These are phyloP conservation scores for Lablab purpureus DNA, from an alignment of 306 rosid species.

Conservation along the genomic window DNA sequence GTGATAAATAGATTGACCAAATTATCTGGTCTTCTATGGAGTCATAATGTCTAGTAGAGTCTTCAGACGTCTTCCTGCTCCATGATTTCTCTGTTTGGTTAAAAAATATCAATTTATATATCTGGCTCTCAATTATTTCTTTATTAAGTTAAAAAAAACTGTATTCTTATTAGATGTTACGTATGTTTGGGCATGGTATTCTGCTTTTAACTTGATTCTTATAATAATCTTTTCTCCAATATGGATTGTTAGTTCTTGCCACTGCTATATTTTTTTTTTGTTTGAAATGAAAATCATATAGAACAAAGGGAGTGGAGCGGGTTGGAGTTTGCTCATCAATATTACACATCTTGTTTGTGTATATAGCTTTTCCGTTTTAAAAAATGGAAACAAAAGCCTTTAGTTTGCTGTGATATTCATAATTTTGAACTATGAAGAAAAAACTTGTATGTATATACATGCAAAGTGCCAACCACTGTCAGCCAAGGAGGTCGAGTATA, in stretches of 20 bases:
- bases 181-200: neutral
- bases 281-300: constrained; percentile 16
- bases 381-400: neutral
- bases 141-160: neutral
- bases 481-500: neutral
- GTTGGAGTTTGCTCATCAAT: neutral
- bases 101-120: neutral
- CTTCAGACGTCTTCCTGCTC: neutral
- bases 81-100: neutral
- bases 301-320: neutral
- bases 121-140: neutral
- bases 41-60: neutral
- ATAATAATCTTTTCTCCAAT: neutral
- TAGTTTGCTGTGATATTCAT: neutral
- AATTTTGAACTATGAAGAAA: neutral
- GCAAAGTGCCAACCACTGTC: neutral
- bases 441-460: neutral
- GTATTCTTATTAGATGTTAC: constrained; percentile 1
- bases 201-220: neutral
- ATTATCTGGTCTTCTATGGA: neutral
- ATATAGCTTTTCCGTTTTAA: neutral
- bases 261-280: neutral
- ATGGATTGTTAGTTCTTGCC: neutral
- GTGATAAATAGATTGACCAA: neutral
- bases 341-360: neutral